Evolutionary conservation across 768 basidiomycete species (phyloP).

Genomic region (Kwoniella newhampshirensis): DNA sequence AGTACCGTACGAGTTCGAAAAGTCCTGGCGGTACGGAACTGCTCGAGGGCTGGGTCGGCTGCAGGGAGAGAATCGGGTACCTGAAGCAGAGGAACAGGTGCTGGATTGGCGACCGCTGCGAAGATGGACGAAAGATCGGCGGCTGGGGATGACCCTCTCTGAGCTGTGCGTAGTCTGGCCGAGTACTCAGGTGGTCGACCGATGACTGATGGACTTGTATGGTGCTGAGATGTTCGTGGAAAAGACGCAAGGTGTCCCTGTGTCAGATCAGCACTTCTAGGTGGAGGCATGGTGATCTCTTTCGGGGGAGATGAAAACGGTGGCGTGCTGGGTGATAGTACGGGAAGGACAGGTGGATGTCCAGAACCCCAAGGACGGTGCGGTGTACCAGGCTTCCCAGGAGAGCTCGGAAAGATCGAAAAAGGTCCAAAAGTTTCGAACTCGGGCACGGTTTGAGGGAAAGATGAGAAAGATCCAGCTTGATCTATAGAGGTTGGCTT

Average conservation of each 20-base stretch:
- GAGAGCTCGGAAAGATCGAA: too few relatives aligned
- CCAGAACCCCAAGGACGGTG: too few relatives aligned
- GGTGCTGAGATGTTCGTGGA: neutral
- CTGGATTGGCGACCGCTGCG: constrained; percentile 4
- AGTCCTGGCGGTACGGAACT: constrained; percentile 40
- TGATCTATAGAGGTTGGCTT: neutral
- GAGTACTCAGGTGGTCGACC: neutral
- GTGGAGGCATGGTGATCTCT: too few relatives aligned
- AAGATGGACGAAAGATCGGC: constrained; percentile 8
- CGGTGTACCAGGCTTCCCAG: neutral
- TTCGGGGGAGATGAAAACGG: too few relatives aligned
- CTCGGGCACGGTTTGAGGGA: neutral
- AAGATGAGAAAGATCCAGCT: neutral
- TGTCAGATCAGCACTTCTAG: too few relatives aligned
- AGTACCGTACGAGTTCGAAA: constrained; percentile 49
- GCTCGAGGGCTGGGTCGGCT: constrained; percentile 29
- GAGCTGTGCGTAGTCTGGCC: neutral
- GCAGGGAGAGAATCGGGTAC: constrained; percentile 1
- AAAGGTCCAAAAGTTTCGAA: neutral
- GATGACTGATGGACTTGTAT: neutral
- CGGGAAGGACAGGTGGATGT: too few relatives aligned
- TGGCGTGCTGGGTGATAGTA: too few relatives aligned
- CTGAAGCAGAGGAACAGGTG: neutral
- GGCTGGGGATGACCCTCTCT: constrained; percentile 6
- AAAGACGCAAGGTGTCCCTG: too few relatives aligned